Evolutionary conservation across 495 filamentous ascomycete species (phyloP).

Genomic region (Neurospora africana): DNA sequence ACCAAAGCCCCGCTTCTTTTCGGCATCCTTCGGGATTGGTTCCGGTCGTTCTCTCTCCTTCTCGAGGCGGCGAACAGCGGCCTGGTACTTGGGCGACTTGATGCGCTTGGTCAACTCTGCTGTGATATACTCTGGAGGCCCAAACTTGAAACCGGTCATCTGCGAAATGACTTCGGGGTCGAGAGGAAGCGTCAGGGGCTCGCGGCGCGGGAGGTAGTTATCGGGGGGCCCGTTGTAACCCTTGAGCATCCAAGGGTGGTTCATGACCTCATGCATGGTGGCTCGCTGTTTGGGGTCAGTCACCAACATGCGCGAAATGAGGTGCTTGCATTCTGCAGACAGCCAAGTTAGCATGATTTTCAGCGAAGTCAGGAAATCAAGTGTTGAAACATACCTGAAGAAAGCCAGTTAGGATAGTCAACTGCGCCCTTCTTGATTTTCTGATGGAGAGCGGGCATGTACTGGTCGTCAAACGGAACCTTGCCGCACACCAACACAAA

Average conservation of each 20-base stretch:
- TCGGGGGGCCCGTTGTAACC: slow-evolving; percentile 79
- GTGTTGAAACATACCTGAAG: slow-evolving; percentile 52
- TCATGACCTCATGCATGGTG: slow-evolving; percentile 84
- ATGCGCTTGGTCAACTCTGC: slow-evolving; percentile 72
- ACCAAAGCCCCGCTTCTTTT: slow-evolving; percentile 77
- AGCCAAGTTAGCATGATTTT: slow-evolving; percentile 18
- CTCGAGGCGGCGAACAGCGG: slow-evolving; percentile 51
- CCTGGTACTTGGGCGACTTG: slow-evolving; percentile 85
- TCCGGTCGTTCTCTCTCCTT: slow-evolving; percentile 55
- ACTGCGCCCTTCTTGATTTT: slow-evolving; percentile 98
- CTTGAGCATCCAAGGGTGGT: slow-evolving; percentile 95
- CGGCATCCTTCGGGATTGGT: slow-evolving; percentile 48
- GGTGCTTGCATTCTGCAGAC: slow-evolving; percentile 71
- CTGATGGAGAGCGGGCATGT: slow-evolving; percentile 95
- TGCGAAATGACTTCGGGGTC: slow-evolving; percentile 74
- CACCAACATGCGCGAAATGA: slow-evolving; percentile 93
- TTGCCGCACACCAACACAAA: slow-evolving; percentile 98
- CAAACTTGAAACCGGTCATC: slow-evolving; percentile 99
- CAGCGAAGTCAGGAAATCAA: neutral
- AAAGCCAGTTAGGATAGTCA: slow-evolving; percentile 90
- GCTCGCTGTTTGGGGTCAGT: slow-evolving; percentile 86
- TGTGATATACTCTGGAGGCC: slow-evolving; percentile 69
- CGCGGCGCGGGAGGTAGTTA: slow-evolving; percentile 74
- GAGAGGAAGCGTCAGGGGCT: slow-evolving; percentile 75
- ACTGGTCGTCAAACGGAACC: slow-evolving; percentile 98